Conservation (phyloP, 2,329 filamentous ascomycete genomes). For the Elsinoe perseae region DNA sequence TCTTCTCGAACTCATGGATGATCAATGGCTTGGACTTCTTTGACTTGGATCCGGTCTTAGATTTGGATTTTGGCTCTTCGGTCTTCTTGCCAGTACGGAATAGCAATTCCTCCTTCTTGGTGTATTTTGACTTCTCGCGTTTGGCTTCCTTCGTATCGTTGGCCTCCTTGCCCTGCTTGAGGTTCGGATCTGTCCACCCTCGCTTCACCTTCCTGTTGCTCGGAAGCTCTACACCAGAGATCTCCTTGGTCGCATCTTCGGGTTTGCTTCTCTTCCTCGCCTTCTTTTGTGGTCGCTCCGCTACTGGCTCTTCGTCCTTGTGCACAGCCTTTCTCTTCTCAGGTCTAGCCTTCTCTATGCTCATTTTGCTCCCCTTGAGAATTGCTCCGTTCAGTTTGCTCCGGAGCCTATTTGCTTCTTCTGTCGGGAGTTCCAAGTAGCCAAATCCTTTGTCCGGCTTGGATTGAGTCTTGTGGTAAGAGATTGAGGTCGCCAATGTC, state of each 20-base stretch:
- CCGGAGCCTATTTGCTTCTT: constrained; percentile 82
- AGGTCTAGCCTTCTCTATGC: constrained; percentile 71
- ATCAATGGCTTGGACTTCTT: constrained; percentile 31
- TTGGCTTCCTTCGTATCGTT: constrained; percentile 47
- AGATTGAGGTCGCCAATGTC: constrained; percentile 65
- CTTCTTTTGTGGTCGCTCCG: constrained; percentile 29
- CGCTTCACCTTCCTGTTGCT: constrained; percentile 73
- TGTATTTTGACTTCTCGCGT: constrained; percentile 66
- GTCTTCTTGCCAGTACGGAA: constrained; percentile 66
- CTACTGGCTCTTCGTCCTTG: constrained; percentile 23
- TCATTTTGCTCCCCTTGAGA: constrained; percentile 76
- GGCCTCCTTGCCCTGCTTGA: constrained; percentile 37
- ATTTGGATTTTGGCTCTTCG: constrained; percentile 42
- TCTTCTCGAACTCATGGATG: constrained; percentile 86
- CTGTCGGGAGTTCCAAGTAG: constrained; percentile 71
- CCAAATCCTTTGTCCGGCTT: constrained; percentile 89
- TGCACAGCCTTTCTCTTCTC: constrained; percentile 45
- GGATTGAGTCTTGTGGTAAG: constrained; percentile 77
- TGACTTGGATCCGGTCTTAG: background rate
- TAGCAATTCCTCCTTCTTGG: constrained; percentile 66
- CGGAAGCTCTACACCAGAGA: constrained; percentile 64
- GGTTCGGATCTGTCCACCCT: constrained; percentile 65
- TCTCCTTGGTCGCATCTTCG: constrained; percentile 44
- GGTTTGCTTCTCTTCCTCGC: constrained; percentile 48
- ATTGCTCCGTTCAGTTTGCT: constrained; percentile 84